Evolutionary conservation across 305 asterid genomes (phyloP), one percentile per base, ranked within the genome.

Genomic region (Plantago coronopus): DNA sequence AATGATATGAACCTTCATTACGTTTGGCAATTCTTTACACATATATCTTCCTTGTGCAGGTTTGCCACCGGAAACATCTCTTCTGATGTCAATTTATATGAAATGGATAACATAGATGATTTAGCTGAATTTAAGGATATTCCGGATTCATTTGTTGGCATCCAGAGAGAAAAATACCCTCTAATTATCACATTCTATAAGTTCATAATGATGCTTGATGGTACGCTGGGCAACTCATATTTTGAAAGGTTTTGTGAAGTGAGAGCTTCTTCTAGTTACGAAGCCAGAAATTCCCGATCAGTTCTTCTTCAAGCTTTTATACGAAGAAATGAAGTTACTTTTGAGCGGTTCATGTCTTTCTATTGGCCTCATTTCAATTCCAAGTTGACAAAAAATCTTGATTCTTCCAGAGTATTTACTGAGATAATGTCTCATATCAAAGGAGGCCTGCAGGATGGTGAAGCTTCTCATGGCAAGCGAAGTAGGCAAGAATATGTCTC

Each of bases 391-490:
- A 85, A 74, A 60, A 54, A 63, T 72, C 86, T 78, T 9, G 96
- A 88, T 60, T 61, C 85, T 54, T 83, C 84, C 4, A 70, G 81
- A 73, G 88, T 78, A 37, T 88, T 72, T 57, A 85, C 88, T 12
- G 91, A 85, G 67, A 78, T 88, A 25, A 75, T 85, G 75, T 88
- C 96, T 20, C 79, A 83, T 40, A 87, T 85, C 29, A 87, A 88
- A 78, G 96, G 91, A 23, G 82, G 94, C 44, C 40, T 77, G 31
- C 75, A 45, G 56, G 69, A 64, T 37, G 80, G 83, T 38, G 72
- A 69, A 54, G 48, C 62, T 5, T 44, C 54, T 40, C 76, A 72
- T 16, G 59, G 61, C 17, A 83, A 70, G 77, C 69, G 78, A 67
- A 78, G 81, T 63, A 64, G 75, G 48, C 59, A 66, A 19, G 71